Evolutionary conservation across 495 filamentous ascomycete genomes (phyloP).

Genomic region (Mytilinidion resinicola): DNA sequence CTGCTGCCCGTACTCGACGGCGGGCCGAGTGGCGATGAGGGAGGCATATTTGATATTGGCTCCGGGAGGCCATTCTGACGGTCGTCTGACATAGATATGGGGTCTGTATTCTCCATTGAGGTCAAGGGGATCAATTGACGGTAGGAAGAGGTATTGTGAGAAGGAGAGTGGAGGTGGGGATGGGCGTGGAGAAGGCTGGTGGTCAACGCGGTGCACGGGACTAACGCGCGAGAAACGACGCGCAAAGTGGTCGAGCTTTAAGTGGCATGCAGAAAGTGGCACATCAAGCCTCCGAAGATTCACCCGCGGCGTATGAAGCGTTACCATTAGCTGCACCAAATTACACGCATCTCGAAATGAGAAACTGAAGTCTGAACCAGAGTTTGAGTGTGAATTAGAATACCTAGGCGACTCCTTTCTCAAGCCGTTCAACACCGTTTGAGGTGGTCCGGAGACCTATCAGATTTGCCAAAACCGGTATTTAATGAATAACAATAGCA

Average conservation of each 20-base stretch:
- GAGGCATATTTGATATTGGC: slow-evolving; percentile 16
- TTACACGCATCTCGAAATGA: slow-evolving; percentile 2
- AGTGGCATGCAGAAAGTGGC: not conserved
- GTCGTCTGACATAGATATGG: not conserved
- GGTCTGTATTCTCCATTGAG: not conserved
- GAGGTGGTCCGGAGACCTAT: not conserved
- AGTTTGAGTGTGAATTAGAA: too few species aligned
- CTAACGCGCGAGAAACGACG: not conserved
- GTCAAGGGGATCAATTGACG: not conserved
- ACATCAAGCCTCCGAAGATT: not conserved
- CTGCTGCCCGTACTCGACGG: slow-evolving; percentile 16
- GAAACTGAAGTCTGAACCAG: not conserved
- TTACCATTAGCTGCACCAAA: too few species aligned
- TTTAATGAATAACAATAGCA: not conserved
- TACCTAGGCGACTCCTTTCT: too few species aligned
- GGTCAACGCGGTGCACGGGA: slow-evolving; percentile 1
- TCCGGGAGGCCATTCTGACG: slow-evolving; percentile 5
- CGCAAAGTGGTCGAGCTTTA: slow-evolving; percentile 2
- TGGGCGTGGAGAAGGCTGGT: slow-evolving; percentile 7
- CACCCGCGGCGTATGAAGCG: too few species aligned
- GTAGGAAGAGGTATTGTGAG: not conserved
- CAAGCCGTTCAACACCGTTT: not conserved
- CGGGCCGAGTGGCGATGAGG: slow-evolving; percentile 23
- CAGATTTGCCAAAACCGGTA: not conserved
- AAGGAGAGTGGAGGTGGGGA: not conserved